Evolutionary conservation across 192 early-diverging fungal genomes (phyloP), one percentile per base, ranked within the genome.

Genomic region (Umbelopsis ramanniana): DNA sequence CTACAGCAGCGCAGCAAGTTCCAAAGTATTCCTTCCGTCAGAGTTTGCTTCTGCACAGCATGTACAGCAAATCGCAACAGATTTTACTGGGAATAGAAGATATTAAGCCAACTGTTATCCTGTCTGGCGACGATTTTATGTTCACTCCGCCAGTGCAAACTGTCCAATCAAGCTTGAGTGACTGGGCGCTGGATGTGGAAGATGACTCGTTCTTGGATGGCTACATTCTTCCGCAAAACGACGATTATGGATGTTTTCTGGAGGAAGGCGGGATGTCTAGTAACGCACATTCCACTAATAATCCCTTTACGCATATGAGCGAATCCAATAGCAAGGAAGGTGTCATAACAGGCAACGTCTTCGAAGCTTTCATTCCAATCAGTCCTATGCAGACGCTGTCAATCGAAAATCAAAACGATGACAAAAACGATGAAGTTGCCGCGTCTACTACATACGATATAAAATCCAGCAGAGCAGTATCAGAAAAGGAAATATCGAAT

Each of bases 1-100:
- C 57, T 7, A 14, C 33, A 15, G 12, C 33, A 29, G 57, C 57
- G 15, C 57, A 63, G 26, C 57, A 63, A 63, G 24, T 26, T 12
- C 29, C 57, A 63, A 29, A 26, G 26, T 79, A 79, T 38, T 54
- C 47, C 21, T 79, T 79, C 52, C 52, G 67, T 35, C 69, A 79
- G 24, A 79, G 71, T 12, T 74, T 69, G 73, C 29, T 71, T 1
- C 52, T 79, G 15, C 77, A 79, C 43, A 71, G 66, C 29, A 74
- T 79, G 21, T 79, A 74, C 46, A 79, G 77, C 66, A 79, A 79
- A 71, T 79, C 77, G 11, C 77, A 79, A 23, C 77, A 79, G 40
- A 79, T 72, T 11, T 22, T 79, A 43, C 24, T 79, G 23, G 67
- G 77, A 11, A 57, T 79, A 50, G 69, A 73, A 17, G 46, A 40